Evolutionary conservation across 2,329 filamentous ascomycete species (phyloP), one percentile per base, ranked within the genome.

Genomic region (Microsporum ferrugineum): DNA sequence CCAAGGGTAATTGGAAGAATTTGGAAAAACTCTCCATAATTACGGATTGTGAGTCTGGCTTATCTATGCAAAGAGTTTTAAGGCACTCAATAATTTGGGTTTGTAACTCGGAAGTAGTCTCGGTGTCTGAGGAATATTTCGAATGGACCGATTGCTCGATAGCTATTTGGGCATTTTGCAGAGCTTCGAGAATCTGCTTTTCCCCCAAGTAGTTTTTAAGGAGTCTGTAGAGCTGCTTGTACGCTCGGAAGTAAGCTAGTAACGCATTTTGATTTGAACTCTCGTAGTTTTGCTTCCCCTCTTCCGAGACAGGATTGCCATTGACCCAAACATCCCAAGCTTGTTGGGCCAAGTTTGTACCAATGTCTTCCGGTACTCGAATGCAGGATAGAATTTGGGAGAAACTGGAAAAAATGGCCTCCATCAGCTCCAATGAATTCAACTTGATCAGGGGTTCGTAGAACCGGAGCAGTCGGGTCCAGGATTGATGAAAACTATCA

Each of bases 171-270:
- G 96, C 77, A 55, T 95, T 83, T 2, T 77, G 77, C 1, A 95
- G 79, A 72, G 95, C 87, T n/a, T 79, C 81, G 45, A 80, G 77
- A 6, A 91, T 83, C 55, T 82, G 81, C 2, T 84, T 79, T 0
- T 83, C 76, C 7, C 81, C 81, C 23, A 96, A 76, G 14, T 84
- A 81, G 5, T 79, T 75, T 62, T 86, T 80, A 56, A 90, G 83
- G 3, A 96, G 80, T 0, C 84, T 82, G 69, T 96, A 95, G 0
- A 97, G 80, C 66, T 94, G 86, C 61, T 84, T 79, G 45, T 94
- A 82, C 1, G 88, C 82, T 27, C 85, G 81, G 0, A 94, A 82
- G 75, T 96, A 96, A n/a, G 91, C 88, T 34, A 89, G 77, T n/a
- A 92, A 82, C 8, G 89, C 91, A 61, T 86, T 86, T 70, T 96